These are phyloP conservation scores for Globisporangium polare DNA, from an alignment of 352 stramenopile genomes.

Conservation along the genomic window DNA sequence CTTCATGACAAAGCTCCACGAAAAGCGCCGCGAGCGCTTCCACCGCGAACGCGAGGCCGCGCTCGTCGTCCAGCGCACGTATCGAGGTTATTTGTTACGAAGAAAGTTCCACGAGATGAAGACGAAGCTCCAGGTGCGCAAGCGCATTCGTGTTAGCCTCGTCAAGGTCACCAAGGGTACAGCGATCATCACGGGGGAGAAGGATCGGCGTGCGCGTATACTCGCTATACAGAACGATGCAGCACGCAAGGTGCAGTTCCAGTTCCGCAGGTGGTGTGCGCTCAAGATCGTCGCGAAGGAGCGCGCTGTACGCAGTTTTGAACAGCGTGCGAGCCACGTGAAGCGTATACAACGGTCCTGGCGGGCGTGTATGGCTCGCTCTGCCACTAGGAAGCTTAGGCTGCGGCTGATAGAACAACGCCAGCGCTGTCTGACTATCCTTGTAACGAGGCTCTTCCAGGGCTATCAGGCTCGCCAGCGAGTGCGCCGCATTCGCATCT, in stretches of 20 bases:
- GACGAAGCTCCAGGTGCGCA: conserved; percentile 55
- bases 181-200: conserved; percentile 57
- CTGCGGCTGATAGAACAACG: conserved; percentile 21
- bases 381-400: conserved; percentile 23
- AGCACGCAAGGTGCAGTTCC: conserved; percentile 30
- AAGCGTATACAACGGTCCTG: conserved; percentile 36
- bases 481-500: conserved; percentile 32
- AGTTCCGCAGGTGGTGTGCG: conserved; percentile 30
- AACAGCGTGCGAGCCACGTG: conserved; percentile 18
- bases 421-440: conserved; percentile 21
- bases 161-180: conserved; percentile 61
- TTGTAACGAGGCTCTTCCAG: conserved; percentile 30
- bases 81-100: conserved; percentile 48
- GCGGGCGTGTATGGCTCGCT: conserved; percentile 24
- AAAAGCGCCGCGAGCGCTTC: conserved; percentile 28
- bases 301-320: conserved; percentile 17
- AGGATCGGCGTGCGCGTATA: conserved; percentile 34
- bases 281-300: conserved; percentile 28
- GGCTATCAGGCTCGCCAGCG: conserved; percentile 46
- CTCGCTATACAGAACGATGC: conserved; percentile 22
- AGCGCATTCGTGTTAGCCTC: conserved; percentile 55
- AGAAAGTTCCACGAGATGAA: conserved; percentile 41
- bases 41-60: conserved; percentile 36
- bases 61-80: conserved; percentile 47
- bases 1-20: conserved; percentile 45